Evolutionary conservation across 257 asterid genomes (phyloP).

Genomic region (Jacaranda mimosifolia): DNA sequence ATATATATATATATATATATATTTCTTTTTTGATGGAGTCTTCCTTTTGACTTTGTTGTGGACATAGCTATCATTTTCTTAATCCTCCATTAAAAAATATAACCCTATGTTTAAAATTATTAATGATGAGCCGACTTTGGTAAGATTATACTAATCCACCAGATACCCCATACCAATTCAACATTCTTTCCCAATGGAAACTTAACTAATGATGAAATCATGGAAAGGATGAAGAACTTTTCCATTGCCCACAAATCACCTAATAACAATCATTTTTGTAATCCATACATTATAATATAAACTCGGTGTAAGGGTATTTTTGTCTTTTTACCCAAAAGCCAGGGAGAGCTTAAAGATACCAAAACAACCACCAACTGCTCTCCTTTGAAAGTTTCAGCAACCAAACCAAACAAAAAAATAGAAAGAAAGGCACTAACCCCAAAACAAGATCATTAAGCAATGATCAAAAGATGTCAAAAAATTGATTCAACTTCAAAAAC

Average conservation of each 20-base stretch:
- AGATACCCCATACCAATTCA: slow-evolving; percentile 29
- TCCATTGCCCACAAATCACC: background rate
- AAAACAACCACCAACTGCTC: slow-evolving; percentile 61
- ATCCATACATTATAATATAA: background rate
- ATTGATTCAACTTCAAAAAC: slow-evolving; percentile 36
- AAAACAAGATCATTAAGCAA: slow-evolving; percentile 41
- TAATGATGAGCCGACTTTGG: slow-evolving; percentile 15
- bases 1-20: background rate
- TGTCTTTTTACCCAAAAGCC: slow-evolving; percentile 30
- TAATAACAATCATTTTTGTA: background rate
- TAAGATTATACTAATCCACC: slow-evolving; percentile 7
- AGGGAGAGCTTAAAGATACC: slow-evolving; percentile 43
- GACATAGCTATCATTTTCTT: slow-evolving; percentile 31
- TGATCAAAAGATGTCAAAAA: slow-evolving; percentile 46
- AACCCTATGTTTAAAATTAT: slow-evolving; percentile 15
- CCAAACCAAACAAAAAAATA: slow-evolving; percentile 48
- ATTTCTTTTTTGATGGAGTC: slow-evolving; percentile 40
- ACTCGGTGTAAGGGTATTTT: slow-evolving; percentile 19
- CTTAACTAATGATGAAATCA: slow-evolving; percentile 22
- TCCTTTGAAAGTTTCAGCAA: slow-evolving; percentile 68
- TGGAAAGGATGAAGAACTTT: background rate
- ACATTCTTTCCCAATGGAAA: slow-evolving; percentile 1
- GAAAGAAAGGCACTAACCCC: background rate
- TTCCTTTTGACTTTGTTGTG: slow-evolving; percentile 50
- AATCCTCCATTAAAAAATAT: slow-evolving; percentile 28